Evolutionary conservation across 352 stramenopile genomes (phyloP), one percentile per base, ranked within the genome.

Genomic region (Pythium vanterpoolii): DNA sequence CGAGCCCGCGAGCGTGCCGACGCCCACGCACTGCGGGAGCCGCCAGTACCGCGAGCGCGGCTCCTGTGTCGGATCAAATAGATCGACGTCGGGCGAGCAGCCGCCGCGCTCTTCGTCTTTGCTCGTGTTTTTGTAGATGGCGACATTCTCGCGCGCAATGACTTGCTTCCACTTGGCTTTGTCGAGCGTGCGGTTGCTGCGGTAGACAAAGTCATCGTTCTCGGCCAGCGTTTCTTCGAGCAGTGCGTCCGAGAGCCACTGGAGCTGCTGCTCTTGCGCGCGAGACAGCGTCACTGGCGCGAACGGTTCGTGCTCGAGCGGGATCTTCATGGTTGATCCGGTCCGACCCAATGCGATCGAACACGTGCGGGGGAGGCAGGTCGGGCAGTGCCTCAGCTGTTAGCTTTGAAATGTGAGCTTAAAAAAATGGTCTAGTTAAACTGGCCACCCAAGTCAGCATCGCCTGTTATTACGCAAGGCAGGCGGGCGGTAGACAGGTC

Each of bases 311-410:
- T 75, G 73, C 46, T 73, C 66, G 40, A 83, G 23, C 60, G 74
- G 73, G 54, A 80, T 78, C 71, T 79, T 84, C 74, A 84, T 87
- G 28, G 46, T 30, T n/a, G 28, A 24, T 10, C n/a, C n/a, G n/a
- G n/a, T n/a, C n/a, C n/a, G n/a, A n/a, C n/a, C n/a, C n/a, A n/a
- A n/a, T n/a, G n/a, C n/a, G n/a, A n/a, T n/a, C n/a, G n/a, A n/a
- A n/a, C n/a, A n/a, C n/a, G n/a, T n/a, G n/a, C n/a, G n/a, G n/a
- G n/a, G n/a, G n/a, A n/a, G n/a, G n/a, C n/a, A n/a, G n/a, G n/a
- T n/a, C n/a, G n/a, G n/a, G n/a, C n/a, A n/a, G n/a, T n/a, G n/a
- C n/a, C n/a, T n/a, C n/a, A n/a, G n/a, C n/a, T n/a, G n/a, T n/a
- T n/a, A n/a, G n/a, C n/a, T n/a, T n/a, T n/a, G n/a, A n/a, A n/a